Percentiles rank a stretch among this genome's conserved stretches.
These are phyloP conservation scores for Scedosporium minutisporum DNA, from an alignment of 2,329 filamentous ascomycete species.

Conservation along the genomic window DNA sequence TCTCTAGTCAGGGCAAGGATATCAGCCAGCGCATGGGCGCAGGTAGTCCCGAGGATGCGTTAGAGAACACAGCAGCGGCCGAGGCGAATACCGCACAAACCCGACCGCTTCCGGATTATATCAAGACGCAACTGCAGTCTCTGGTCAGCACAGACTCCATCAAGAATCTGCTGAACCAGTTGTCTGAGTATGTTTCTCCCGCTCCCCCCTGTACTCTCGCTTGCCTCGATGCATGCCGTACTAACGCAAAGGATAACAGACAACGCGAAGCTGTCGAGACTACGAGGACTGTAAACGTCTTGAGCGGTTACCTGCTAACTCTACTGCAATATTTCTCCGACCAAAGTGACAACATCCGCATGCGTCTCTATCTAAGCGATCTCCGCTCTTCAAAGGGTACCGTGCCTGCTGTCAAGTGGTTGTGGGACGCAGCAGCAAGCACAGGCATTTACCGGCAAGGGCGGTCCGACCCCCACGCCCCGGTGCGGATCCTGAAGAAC, in stretches of 20 bases:
- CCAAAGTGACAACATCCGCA: conserved; percentile 78
- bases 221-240: neutral
- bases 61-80: neutral
- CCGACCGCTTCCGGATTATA: conserved; percentile 34
- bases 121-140: conserved; percentile 54
- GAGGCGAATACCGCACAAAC: conserved; percentile 14
- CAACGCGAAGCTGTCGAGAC: conserved; percentile 53
- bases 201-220: conserved; percentile 11
- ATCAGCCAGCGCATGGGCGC: conserved; percentile 35
- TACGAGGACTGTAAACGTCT: neutral
- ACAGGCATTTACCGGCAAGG: conserved; percentile 21
- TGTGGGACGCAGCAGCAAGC: conserved; percentile 58
- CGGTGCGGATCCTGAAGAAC: conserved; percentile 12
- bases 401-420: conserved; percentile 66
- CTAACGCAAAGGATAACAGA: neutral
- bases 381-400: conserved; percentile 33
- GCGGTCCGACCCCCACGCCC: conserved; percentile 7
- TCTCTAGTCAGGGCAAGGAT: conserved; percentile 41
- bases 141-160: conserved; percentile 64
- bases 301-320: conserved; percentile 60
- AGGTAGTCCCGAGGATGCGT: neutral
- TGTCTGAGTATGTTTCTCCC: conserved; percentile 27
- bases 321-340: conserved; percentile 76
- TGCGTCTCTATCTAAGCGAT: conserved; percentile 81
- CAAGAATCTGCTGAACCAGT: conserved; percentile 42